These are phyloP conservation scores for Aureobasidium uvarum DNA, from an alignment of 2,329 filamentous ascomycete genomes.

Conservation along the genomic window DNA sequence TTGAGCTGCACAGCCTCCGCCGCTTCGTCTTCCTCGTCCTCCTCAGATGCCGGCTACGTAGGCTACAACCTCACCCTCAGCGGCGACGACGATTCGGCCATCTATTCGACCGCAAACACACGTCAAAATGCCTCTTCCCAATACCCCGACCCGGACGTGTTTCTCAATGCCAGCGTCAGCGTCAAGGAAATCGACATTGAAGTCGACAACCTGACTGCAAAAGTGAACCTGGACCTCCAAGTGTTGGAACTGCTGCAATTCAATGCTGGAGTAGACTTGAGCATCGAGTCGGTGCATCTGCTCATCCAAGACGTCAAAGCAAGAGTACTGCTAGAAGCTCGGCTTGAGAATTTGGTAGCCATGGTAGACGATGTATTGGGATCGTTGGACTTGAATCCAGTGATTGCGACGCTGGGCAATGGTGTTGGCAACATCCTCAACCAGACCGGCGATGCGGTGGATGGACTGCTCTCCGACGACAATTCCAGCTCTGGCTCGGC, in stretches of 20 bases:
- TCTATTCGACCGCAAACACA: slow-evolving; percentile 45
- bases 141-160: slow-evolving; percentile 56
- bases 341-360: slow-evolving; percentile 58
- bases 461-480: slow-evolving; percentile 1
- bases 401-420: slow-evolving; percentile 45
- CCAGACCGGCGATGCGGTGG: slow-evolving; percentile 25
- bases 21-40: slow-evolving; percentile 27
- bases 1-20: slow-evolving; percentile 18
- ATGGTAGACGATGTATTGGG: slow-evolving; percentile 60
- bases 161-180: slow-evolving; percentile 58
- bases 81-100: slow-evolving; percentile 41
- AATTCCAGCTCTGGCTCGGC: slow-evolving; percentile 32
- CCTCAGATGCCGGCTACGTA: slow-evolving; percentile 35
- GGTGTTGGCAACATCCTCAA: slow-evolving; percentile 29
- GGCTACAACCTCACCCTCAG: slow-evolving; percentile 37
- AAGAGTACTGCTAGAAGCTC: slow-evolving; percentile 58
- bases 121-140: slow-evolving; percentile 42
- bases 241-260: slow-evolving; percentile 59
- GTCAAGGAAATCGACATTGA: slow-evolving; percentile 60
- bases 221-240: slow-evolving; percentile 60
- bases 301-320: slow-evolving; percentile 59
- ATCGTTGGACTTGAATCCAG: slow-evolving; percentile 60
- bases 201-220: slow-evolving; percentile 60
- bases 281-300: slow-evolving; percentile 57
- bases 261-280: slow-evolving; percentile 60